Evolutionary conservation across 495 filamentous ascomycete species (phyloP), one percentile per base, ranked within the genome.

Genomic region (Neurospora sp.): DNA sequence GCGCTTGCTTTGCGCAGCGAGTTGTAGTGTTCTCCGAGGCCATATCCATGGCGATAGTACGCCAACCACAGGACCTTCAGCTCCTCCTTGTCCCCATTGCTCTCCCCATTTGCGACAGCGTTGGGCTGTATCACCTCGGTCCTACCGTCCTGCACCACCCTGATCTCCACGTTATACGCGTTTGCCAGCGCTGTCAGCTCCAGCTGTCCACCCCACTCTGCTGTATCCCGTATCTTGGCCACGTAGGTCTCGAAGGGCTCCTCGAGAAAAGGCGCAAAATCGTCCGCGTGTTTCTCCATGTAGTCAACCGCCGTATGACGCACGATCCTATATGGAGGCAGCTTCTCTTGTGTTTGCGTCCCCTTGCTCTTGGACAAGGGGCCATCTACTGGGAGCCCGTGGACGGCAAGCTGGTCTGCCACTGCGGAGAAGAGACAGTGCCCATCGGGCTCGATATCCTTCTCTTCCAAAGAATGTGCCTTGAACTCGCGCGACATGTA

Each of bases 21-120:
- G 79, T 98, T 99, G 83, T 98, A 99, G 83, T 99, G 96, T 85
- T 98, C 95, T 14, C 96, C 96, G 20, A 98, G 84, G 3, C 94
- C 94, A 84, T 93, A 98, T 71, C 90, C 90, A 83, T 98, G 94
- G 74, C 92, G 85, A 82, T 98, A 98, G 82, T 98, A 99, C 31
- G 93, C 94, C 81, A 99, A 82, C 96, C 96, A 99, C 39, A 98
- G 85, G 71, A 78, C 85, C 72, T 83, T 82, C 20, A 74, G 75
- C 38, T 75, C 76, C 69, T 76, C 79, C 10, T 77, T 77, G 18
- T 73, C 73, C 39, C 72, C 70, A 14, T 74, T 76, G 14, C 54
- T 75, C 7, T 69, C 75, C 20, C 41, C 74, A 37, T 66, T 76
- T 27, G 81, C 81, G 0, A 82, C 27, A 66, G 54, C 83, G 14